Evolutionary conservation across 164 flowering plant species (phyloP), one percentile per base, ranked within the genome.

Genomic region (Dillenia turbinata): DNA sequence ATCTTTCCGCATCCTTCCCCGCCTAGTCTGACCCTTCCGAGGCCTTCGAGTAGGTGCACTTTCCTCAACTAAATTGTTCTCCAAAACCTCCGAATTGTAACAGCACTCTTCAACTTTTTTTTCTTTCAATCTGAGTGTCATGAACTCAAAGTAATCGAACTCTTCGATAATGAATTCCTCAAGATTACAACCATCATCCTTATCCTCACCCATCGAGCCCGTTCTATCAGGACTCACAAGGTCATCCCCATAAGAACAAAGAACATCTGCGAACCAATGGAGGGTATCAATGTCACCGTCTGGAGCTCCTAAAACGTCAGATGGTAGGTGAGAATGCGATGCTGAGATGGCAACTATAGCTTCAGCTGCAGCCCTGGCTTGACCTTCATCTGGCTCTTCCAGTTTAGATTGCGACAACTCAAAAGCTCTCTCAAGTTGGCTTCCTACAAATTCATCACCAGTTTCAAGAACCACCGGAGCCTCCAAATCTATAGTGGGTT

Each of bases 1-100:
- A 67, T 95, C 99, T 79, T 87, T 83, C 63, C 85, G 69, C 67
- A 82, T 96, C 79, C 96, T 85, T 57, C 97, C 96, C 67, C 97
- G 77, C 73, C 94, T 85, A 52, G 79, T 75, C 24, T 80, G 85
- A 19, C 92, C 94, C 69, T 77, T 84, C 14, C 92, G 77, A 26
- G 33, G 33, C 33, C 33, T 26, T 26, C 33, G 33, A 26, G 33
- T 26, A 26, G 33, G 33, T 26, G 3, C 33, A 26, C 3, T 26
- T 26, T 26, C 33, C 33, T 26, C 33, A 26, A 3, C 33, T 26
- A 26, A 1, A 26, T 26, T 26, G 33, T 26, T 53, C 3, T 74
- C 69, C 19, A 12, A 2, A 54, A 19, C 19, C 47, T 26, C 19
- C n/a, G 74, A 65, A 51, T 58, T 19, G 26, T 48, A 57, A 9